Conservation (phyloP, 345 rosid genomes). For the Ceriops zippeliana region DNA sequence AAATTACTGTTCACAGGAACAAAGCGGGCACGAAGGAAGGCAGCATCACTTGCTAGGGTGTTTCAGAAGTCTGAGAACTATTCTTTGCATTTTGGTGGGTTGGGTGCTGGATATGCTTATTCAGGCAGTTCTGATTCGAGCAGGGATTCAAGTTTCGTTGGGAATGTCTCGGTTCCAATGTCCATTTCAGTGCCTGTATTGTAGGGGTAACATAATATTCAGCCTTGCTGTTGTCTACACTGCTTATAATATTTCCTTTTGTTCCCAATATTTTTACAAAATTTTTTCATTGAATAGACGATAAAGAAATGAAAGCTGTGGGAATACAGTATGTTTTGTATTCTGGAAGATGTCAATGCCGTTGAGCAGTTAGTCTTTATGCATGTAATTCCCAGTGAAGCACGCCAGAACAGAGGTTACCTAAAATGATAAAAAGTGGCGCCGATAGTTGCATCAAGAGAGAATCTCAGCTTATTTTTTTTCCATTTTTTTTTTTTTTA, state of each 20-base stretch:
- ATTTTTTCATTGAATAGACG: constrained; percentile 56
- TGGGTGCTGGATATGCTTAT: constrained; percentile 59
- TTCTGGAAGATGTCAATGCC: constrained; percentile 15
- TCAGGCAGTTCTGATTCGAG: constrained; percentile 50
- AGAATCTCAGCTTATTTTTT: not conserved
- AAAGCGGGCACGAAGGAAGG: constrained; percentile 93
- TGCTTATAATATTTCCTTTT: constrained; percentile 22
- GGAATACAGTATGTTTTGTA: constrained; percentile 15
- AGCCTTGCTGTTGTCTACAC: constrained; percentile 7
- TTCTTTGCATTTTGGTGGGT: constrained; percentile 47
- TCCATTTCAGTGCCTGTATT: constrained; percentile 70
- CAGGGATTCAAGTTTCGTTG: constrained; percentile 44
- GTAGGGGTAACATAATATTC: constrained; percentile 36
- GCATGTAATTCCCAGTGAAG: constrained; percentile 10
- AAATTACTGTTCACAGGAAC: constrained; percentile 83
- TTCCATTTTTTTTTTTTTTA: no score
- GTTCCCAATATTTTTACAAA: constrained; percentile 23
- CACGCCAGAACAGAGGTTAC: not conserved
- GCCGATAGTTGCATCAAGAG: not conserved
- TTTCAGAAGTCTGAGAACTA: constrained; percentile 72
- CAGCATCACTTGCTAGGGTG: constrained; percentile 90
- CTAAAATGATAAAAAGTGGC: constrained; percentile 1
- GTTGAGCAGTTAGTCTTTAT: constrained; percentile 2
- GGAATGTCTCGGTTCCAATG: constrained; percentile 68
- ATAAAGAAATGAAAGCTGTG: constrained; percentile 23